These are phyloP conservation scores for Fistulina hepatica DNA, from an alignment of 1,284 basidiomycete species.

Conservation along the genomic window DNA sequence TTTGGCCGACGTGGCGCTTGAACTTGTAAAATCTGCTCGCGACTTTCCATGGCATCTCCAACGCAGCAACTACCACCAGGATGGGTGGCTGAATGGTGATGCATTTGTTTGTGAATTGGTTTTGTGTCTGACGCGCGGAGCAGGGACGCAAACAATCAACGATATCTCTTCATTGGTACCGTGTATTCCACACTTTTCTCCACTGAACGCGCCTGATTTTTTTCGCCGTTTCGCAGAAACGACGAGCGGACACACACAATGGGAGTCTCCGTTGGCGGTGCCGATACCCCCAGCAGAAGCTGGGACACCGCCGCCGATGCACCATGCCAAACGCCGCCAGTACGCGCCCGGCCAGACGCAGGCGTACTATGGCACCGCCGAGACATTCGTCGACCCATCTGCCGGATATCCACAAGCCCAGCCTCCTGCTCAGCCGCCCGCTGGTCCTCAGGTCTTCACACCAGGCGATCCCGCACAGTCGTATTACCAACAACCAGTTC, in stretches of 20 bases:
- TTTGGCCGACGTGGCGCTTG: neutral
- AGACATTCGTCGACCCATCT: constrained; percentile 24
- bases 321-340: constrained; percentile 63
- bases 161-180: constrained; percentile 71
- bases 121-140: constrained; percentile 13
- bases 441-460: constrained; percentile 69
- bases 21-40: neutral
- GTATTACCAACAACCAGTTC: constrained; percentile 48
- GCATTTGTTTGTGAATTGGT: neutral
- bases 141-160: constrained; percentile 75
- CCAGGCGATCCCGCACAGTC: constrained; percentile 65
- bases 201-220: constrained; percentile 7
- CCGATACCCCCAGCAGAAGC: constrained; percentile 9
- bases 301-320: neutral
- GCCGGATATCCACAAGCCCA: constrained; percentile 20
- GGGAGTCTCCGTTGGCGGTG: constrained; percentile 26
- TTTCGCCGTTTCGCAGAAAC: constrained; percentile 27
- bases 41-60: constrained; percentile 50
- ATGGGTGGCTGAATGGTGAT: constrained; percentile 82
- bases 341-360: constrained; percentile 87
- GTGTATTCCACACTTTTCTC: constrained; percentile 15
- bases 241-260: constrained; percentile 37
- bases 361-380: constrained; percentile 58
- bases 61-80: constrained; percentile 73
- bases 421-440: constrained; percentile 27